A percentile compares a stretch with the other conserved stretches of the same genome.
Evolutionary conservation across 306 rosid species (phyloP).

Genomic region (Casuarina equisetifolia): DNA sequence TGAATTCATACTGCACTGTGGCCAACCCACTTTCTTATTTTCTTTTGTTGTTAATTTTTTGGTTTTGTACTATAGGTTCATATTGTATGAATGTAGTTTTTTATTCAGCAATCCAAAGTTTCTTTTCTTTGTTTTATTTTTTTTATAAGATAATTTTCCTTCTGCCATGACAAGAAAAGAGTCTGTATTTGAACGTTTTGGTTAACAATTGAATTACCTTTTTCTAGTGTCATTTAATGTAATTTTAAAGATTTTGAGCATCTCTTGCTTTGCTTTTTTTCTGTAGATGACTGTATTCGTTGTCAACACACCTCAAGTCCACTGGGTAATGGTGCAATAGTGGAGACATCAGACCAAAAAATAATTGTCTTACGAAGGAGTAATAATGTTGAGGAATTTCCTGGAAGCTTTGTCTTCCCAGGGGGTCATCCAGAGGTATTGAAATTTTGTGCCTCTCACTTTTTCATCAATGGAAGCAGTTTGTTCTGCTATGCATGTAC

Average conservation of each 20-base stretch:
- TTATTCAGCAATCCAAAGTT: no score
- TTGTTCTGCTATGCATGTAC: slow-evolving; percentile 11
- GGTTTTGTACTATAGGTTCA: no score
- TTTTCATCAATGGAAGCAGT: slow-evolving; percentile 1
- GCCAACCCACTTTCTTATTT: neutral
- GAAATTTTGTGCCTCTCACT: slow-evolving; percentile 12
- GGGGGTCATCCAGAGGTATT: slow-evolving; percentile 99
- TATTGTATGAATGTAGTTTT: no score
- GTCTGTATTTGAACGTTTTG: no score
- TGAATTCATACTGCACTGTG: slow-evolving; percentile 4
- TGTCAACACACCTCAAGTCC: slow-evolving; percentile 94
- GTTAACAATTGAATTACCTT: neutral
- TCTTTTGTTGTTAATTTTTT: neutral
- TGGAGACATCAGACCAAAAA: slow-evolving; percentile 75
- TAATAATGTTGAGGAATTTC: slow-evolving; percentile 88
- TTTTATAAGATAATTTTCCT: no score
- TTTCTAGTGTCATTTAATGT: neutral
- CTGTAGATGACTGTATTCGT: slow-evolving; percentile 60
- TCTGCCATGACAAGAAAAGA: no score
- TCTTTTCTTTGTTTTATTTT: no score
- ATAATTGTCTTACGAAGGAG: slow-evolving; percentile 80
- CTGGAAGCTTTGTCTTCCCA: slow-evolving; percentile 90
- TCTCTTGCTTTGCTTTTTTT: slow-evolving; percentile 17
- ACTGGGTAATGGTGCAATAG: slow-evolving; percentile 92
- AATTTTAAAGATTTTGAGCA: slow-evolving; percentile 16